Evolutionary conservation across 441 rosid genomes (phyloP).

Genomic region (Brassica balearica): DNA sequence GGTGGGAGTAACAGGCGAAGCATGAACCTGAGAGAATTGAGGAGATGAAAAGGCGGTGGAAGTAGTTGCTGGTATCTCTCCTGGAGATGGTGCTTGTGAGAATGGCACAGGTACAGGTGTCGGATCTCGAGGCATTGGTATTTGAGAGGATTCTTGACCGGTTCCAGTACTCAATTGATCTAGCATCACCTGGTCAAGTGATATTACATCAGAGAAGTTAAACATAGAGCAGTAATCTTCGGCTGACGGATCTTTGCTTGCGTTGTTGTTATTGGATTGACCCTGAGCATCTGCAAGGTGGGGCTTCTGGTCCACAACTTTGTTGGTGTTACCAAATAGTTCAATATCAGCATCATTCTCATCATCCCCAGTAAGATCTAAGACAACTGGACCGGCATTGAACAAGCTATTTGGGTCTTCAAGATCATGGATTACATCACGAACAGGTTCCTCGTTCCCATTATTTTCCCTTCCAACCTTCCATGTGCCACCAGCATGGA

Average conservation of each 20-base stretch:
- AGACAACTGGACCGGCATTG: constrained; percentile 44
- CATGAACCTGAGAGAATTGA: constrained; percentile 43
- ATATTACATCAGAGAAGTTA: constrained; percentile 37
- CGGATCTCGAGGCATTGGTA: constrained; percentile 57
- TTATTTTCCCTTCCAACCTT: constrained; percentile 65
- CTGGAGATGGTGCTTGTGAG: constrained; percentile 49
- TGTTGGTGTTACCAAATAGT: constrained; percentile 46
- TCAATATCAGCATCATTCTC: constrained; percentile 49
- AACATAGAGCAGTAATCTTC: constrained; percentile 49
- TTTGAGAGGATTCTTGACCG: constrained; percentile 36
- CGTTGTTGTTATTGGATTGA: constrained; percentile 43
- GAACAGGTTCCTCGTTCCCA: constrained; percentile 45
- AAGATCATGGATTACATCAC: constrained; percentile 41
- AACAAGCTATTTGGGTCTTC: constrained; percentile 49
- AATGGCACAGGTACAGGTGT: constrained; percentile 52
- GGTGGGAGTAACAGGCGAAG: constrained; percentile 41
- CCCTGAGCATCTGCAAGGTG: constrained; percentile 45
- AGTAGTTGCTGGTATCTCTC: constrained; percentile 52
- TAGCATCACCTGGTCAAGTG: constrained; percentile 43
- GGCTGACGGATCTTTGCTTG: constrained; percentile 41
- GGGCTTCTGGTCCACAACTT: constrained; percentile 79
- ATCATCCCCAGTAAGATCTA: constrained; percentile 83
- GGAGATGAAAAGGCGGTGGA: constrained; percentile 46
- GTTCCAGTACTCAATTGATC: constrained; percentile 45
- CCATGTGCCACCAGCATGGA: constrained; percentile 92